phyloP scores from a whole-genome alignment of 192 early-diverging fungal species.

The Coemansia sp. region DNA sequence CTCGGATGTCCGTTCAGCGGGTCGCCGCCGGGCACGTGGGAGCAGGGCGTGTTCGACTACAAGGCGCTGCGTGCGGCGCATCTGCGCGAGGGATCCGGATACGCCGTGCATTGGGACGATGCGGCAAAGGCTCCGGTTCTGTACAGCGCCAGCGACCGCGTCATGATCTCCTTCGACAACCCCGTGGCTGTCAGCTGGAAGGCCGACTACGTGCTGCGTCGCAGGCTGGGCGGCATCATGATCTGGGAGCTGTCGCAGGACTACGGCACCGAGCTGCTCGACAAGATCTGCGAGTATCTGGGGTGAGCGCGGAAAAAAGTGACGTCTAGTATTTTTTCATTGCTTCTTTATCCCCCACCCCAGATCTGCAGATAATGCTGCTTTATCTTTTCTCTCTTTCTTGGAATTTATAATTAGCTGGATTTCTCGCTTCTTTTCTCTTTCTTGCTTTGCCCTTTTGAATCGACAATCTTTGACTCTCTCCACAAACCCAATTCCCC shows the following conservation, averaged over 20 bases:
- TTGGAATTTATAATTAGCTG: too few relatives aligned
- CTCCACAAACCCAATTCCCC: neutral
- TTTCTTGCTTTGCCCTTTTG: neutral
- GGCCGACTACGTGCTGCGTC: slow-evolving; percentile 61
- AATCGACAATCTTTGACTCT: neutral
- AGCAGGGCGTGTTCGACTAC: slow-evolving; percentile 90
- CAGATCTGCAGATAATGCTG: too few relatives aligned
- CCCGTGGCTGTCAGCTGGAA: slow-evolving; percentile 65
- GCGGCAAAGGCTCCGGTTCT: slow-evolving; percentile 76
- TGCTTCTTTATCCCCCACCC: neutral
- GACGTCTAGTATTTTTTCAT: too few relatives aligned
- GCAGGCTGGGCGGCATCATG: slow-evolving; percentile 70
- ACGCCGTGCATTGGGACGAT: slow-evolving; percentile 76
- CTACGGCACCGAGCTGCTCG: slow-evolving; percentile 39
- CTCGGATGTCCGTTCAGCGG: slow-evolving; percentile 66
- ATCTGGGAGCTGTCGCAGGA: slow-evolving; percentile 76
- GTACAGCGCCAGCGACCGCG: slow-evolving; percentile 66
- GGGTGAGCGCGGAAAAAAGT: slow-evolving; percentile 17
- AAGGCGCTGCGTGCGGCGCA: slow-evolving; percentile 61
- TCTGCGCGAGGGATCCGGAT: slow-evolving; percentile 58
- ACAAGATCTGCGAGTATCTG: slow-evolving; percentile 53
- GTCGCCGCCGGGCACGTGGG: slow-evolving; percentile 82
- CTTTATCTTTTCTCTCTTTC: too few relatives aligned
- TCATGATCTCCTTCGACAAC: slow-evolving; percentile 85
- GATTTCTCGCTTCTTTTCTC: neutral